phyloP scores from a whole-genome alignment of 1,139 yeast genomes.

The Taphrina wiesneri region DNA sequence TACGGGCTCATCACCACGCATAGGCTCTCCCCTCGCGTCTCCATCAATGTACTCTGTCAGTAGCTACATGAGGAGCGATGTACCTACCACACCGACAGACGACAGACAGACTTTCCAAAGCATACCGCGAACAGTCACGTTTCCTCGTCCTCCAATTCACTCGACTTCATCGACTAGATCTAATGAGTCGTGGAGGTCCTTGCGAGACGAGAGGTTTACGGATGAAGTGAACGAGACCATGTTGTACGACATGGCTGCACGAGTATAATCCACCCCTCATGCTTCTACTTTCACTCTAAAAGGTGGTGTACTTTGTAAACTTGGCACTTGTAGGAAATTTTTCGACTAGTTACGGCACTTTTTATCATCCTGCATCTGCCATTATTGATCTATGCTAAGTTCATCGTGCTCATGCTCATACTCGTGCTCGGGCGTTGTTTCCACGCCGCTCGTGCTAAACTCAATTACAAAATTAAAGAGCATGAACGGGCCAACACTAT shows the following conservation, averaged over 20 bases:
- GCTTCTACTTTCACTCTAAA: no score
- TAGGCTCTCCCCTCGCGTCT: background rate
- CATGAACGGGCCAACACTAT: no score
- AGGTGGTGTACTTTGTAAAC: background rate
- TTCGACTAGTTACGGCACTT: background rate
- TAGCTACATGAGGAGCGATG: background rate
- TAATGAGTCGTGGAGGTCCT: background rate
- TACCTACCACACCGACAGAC: background rate
- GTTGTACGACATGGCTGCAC: conserved; percentile 13
- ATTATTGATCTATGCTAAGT: no score
- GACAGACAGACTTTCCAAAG: background rate
- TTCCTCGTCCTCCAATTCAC: background rate
- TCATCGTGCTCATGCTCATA: no score
- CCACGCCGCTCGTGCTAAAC: no score
- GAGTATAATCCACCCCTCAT: background rate
- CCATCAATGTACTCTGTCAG: background rate
- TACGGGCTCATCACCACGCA: background rate
- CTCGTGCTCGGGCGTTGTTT: no score
- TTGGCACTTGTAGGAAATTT: background rate
- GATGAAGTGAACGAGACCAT: background rate
- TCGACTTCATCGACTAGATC: background rate
- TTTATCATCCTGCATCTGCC: no score
- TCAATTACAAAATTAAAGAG: no score
- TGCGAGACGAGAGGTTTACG: background rate
- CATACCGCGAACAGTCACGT: background rate